phyloP scores from a whole-genome alignment of 352 stramenopile genomes.

The Globisporangium abappressorium region DNA sequence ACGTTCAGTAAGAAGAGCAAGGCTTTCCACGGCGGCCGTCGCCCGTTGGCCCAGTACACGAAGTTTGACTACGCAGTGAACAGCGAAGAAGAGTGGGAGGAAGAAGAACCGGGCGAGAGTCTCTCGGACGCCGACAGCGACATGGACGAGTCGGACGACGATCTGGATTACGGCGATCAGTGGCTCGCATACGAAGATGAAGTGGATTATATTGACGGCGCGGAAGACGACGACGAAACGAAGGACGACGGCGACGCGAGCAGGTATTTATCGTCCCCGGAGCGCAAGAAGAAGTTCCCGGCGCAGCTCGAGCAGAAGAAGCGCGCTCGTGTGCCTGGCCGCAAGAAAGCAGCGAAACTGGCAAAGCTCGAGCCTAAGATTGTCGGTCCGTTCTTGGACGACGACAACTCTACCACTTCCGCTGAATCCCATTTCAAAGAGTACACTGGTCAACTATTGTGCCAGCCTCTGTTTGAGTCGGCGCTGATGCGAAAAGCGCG shows the following conservation, averaged over 20 bases:
- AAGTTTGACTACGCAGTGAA: conserved; percentile 81
- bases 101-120: conserved; percentile 84
- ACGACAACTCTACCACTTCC: conserved; percentile 10
- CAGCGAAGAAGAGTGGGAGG: conserved; percentile 88
- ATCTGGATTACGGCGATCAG: conserved; percentile 81
- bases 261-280: conserved; percentile 25
- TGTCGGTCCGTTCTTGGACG: conserved; percentile 41
- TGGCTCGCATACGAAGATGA: conserved; percentile 88
- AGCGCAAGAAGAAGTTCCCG: conserved; percentile 50
- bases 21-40: conserved; percentile 59
- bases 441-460: conserved; percentile 29
- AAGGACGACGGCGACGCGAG: conserved; percentile 19
- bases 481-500: conserved; percentile 42
- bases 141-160: conserved; percentile 68
- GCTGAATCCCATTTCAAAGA: conserved; percentile 17
- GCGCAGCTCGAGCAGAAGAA: conserved; percentile 52
- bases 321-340: conserved; percentile 22
- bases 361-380: conserved; percentile 67
- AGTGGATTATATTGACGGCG: conserved; percentile 78
- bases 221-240: conserved; percentile 16
- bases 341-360: conserved; percentile 59
- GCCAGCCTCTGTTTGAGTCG: conserved; percentile 42
- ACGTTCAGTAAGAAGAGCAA: conserved; percentile 60
- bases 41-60: conserved; percentile 53
- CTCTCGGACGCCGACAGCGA: conserved; percentile 73